phyloP scores from a whole-genome alignment of 495 filamentous ascomycete genomes.

The Staphylotrichum longicolle region DNA sequence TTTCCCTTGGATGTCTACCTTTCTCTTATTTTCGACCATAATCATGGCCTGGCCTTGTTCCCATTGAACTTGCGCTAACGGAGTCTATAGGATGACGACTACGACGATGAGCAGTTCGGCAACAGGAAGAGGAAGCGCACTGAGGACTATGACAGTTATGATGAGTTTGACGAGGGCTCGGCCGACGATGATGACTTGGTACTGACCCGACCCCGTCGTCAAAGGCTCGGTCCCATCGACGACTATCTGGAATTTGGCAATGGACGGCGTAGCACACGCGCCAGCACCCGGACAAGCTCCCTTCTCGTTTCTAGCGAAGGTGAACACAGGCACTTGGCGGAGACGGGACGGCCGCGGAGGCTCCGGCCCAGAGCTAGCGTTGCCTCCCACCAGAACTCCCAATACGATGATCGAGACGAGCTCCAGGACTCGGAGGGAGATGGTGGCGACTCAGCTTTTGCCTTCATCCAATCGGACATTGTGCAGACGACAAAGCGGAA shows the following conservation, averaged over 20 bases:
- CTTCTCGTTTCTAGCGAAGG: constrained; percentile 26
- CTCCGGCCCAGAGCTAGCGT: constrained; percentile 12
- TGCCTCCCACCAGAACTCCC: neutral
- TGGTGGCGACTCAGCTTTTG: constrained; percentile 32
- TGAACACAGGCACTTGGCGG: constrained; percentile 7
- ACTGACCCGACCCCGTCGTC: constrained; percentile 6
- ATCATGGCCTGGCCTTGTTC: too few species aligned
- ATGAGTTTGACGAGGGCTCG: constrained; percentile 35
- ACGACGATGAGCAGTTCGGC: constrained; percentile 17
- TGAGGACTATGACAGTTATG: constrained; percentile 17
- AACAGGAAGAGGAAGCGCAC: constrained; percentile 27
- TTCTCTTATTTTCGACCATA: neutral
- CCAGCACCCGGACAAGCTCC: constrained; percentile 28
- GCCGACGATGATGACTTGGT: constrained; percentile 28
- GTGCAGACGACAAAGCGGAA: constrained; percentile 16
- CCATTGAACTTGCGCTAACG: neutral
- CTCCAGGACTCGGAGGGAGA: constrained; percentile 40
- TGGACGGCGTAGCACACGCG: constrained; percentile 23
- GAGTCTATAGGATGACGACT: constrained; percentile 2
- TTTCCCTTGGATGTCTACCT: neutral
- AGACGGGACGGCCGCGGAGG: constrained; percentile 6
- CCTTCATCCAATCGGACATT: constrained; percentile 44
- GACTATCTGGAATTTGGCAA: constrained; percentile 8
- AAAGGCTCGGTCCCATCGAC: constrained; percentile 2
- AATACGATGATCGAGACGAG: constrained; percentile 45